These are phyloP conservation scores for Protomyces macrosporus DNA, from an alignment of 1,139 yeast species.

Conservation along the genomic window DNA sequence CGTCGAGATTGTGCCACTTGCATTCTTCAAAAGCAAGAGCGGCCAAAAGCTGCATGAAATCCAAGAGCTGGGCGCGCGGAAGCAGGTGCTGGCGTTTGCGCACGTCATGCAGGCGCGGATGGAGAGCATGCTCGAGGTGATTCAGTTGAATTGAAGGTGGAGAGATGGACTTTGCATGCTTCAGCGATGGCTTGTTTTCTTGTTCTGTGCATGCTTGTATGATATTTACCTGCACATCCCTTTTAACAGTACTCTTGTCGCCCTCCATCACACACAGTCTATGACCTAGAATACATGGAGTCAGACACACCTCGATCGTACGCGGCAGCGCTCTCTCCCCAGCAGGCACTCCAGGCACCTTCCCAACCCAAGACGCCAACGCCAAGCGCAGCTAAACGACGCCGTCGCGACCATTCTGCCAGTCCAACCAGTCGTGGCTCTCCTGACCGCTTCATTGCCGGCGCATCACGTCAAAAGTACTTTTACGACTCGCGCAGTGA, in stretches of 20 bases:
- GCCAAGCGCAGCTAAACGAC: not conserved
- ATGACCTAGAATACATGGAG: too few relatives aligned
- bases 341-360: not conserved
- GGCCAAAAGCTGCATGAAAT: conserved; percentile 15
- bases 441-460: conserved; percentile 14
- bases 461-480: not conserved
- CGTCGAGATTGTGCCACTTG: conserved; percentile 16
- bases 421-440: conserved; percentile 37
- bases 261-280: too few relatives aligned
- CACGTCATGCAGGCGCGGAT: conserved; percentile 16
- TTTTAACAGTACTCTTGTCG: too few relatives aligned
- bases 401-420: not conserved
- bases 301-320: too few relatives aligned
- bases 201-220: too few relatives aligned
- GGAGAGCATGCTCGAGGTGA: conserved; percentile 12
- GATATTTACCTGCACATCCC: too few relatives aligned
- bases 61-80: conserved; percentile 12
- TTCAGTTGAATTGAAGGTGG: not conserved
- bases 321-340: not conserved
- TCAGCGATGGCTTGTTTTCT: too few relatives aligned
- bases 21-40: conserved; percentile 13
- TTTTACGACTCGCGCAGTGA: not conserved
- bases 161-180: too few relatives aligned
- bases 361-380: not conserved
- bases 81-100: conserved; percentile 17